These are phyloP conservation scores for Pichia terricola DNA, from an alignment of 1,139 yeast species.

Conservation along the genomic window DNA sequence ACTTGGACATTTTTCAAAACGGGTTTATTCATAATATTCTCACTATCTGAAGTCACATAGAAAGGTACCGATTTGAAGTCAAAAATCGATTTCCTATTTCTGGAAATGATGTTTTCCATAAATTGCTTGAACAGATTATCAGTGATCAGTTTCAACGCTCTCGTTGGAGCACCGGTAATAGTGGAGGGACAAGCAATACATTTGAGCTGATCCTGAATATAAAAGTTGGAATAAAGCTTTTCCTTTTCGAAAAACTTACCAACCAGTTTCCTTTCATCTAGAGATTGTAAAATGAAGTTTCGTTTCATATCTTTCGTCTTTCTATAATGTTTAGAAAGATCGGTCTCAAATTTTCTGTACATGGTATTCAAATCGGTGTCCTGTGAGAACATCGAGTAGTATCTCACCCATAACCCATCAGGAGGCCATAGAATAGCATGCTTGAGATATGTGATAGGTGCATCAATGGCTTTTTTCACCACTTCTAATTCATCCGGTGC, in stretches of 20 bases:
- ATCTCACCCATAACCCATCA: conserved; percentile 47
- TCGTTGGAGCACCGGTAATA: conserved; percentile 22
- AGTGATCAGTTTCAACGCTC: conserved; percentile 20
- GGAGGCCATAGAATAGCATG: conserved; percentile 69
- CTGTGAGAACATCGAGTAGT: conserved; percentile 45
- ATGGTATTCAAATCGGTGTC: conserved; percentile 37
- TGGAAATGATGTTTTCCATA: conserved; percentile 31
- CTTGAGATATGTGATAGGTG: conserved; percentile 36
- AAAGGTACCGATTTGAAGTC: conserved; percentile 33
- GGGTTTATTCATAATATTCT: conserved; percentile 6
- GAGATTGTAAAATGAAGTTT: conserved; percentile 30
- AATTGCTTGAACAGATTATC: conserved; percentile 25
- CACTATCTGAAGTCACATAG: conserved; percentile 25
- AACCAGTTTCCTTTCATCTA: conserved; percentile 35
- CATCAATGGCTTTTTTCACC: conserved; percentile 36
- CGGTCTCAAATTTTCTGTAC: conserved; percentile 38
- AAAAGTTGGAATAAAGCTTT: conserved; percentile 24
- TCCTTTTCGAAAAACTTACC: conserved; percentile 36
- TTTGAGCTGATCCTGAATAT: conserved; percentile 44
- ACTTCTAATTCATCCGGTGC: conserved; percentile 33
- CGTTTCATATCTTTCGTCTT: conserved; percentile 11
- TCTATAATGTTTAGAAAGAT: conserved; percentile 25
- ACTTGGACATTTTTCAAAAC: conserved; percentile 10
- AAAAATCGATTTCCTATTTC: conserved; percentile 34
- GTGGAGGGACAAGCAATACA: conserved; percentile 54